Base-by-base conservation (phyloP, 108 stramenopile species). In the Nitzschia putrida region DNA sequence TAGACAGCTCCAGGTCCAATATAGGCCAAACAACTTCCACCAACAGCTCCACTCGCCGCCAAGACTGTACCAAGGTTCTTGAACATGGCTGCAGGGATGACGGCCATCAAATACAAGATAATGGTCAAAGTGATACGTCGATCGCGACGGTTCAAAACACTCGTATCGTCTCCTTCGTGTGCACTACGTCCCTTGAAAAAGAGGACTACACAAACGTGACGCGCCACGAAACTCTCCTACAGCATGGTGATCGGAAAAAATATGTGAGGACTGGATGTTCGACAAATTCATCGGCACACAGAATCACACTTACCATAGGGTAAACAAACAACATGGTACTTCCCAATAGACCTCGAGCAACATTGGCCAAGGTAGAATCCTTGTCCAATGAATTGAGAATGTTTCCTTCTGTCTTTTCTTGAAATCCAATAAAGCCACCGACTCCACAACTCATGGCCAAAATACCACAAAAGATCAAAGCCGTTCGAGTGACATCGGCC, bases 321-420 rank as follows among this genome's bases (percentile, higher is more conserved):
- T 89, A 94, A 0, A 89, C 89, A 80, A 85, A 87, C 23, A 94
- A 76, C 93, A 94, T 94, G 10, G 88, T 89, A 14, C 69, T 74
- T 16, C 79, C 78, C 25, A 91, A 57, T 18, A 91, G 69, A 8
- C 64, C 79, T 38, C 87, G 55, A 21, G 87, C 77, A 22, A 76
- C 55, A 70, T 86, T 81, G n/a, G 83, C 84, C 8, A 73, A 60
- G 18, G 69, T 34, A 13, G 60, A 71, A 37, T 69, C 24, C 2
- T 38, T 25, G 23, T 76, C 79, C 59, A 89, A 76, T 25, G 80
- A 86, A 67, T 89, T 85, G 34, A 89, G 63, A 37, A 94, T 74
- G 72, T 91, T 90, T 43, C 92, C 92, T 38, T 77, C 41, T 2
- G 84, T 85, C 53, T 74, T 57, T 34, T 78, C 67, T 51, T 72